A percentile compares a stretch with the other conserved stretches of the same genome.
These are phyloP conservation scores for Lentinula edodes DNA, from an alignment of 768 basidiomycete genomes.

Conservation along the genomic window DNA sequence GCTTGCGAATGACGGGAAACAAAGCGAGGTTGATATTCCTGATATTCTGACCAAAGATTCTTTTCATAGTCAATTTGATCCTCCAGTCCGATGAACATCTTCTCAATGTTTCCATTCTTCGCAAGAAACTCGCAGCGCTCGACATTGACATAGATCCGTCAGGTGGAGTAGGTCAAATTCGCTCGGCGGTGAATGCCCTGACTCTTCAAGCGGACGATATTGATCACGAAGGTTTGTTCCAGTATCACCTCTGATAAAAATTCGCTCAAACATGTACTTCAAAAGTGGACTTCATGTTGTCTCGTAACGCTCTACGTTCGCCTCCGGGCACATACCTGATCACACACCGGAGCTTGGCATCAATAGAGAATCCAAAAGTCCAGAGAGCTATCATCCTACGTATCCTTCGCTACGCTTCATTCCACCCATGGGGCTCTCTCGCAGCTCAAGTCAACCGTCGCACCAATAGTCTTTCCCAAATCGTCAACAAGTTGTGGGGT, in stretches of 20 bases:
- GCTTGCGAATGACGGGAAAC: slow-evolving; percentile 19
- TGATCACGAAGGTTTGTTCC: slow-evolving; percentile 38
- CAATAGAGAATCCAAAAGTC: slow-evolving; percentile 28
- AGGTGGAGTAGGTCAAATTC: slow-evolving; percentile 30
- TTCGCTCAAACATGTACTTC: slow-evolving; percentile 3
- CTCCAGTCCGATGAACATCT: slow-evolving; percentile 1
- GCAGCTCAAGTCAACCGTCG: slow-evolving; percentile 58
- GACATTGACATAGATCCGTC: slow-evolving; percentile 25
- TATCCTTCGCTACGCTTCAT: slow-evolving; percentile 66
- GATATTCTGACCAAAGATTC: neutral
- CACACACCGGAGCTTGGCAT: slow-evolving; percentile 26
- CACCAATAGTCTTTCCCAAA: slow-evolving; percentile 34
- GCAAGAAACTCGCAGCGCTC: slow-evolving; percentile 10
- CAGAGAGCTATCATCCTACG: slow-evolving; percentile 42
- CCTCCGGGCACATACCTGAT: slow-evolving; percentile 47
- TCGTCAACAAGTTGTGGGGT: slow-evolving; percentile 45
- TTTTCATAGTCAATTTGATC: neutral
- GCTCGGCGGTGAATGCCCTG: slow-evolving; percentile 30
- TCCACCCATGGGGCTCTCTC: slow-evolving; percentile 69
- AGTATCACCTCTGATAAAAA: neutral
- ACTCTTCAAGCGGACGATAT: slow-evolving; percentile 29
- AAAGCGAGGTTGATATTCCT: neutral
- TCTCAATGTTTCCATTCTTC: neutral
- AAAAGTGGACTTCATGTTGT: slow-evolving; percentile 39
- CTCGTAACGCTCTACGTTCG: slow-evolving; percentile 32